These are phyloP conservation scores for button mushroom (Agaricus bisporus) DNA, from an alignment of 768 basidiomycete genomes.

Conservation along the genomic window DNA sequence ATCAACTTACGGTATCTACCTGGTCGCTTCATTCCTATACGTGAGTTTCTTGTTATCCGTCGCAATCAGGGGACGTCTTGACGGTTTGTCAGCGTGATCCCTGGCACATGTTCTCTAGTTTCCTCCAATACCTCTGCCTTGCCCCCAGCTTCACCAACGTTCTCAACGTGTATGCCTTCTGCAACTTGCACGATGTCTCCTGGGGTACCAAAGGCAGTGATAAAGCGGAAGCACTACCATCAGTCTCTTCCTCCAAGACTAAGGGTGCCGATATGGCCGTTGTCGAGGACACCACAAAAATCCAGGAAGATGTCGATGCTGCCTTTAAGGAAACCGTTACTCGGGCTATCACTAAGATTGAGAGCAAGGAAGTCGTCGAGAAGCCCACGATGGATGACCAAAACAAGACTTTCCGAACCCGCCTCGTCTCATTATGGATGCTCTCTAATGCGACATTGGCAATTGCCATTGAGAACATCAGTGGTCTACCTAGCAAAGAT, in stretches of 20 bases:
- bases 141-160: conserved; percentile 95
- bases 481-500: conserved; percentile 41
- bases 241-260: conserved; percentile 78
- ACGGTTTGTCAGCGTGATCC: conserved; percentile 66
- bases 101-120: conserved; percentile 96
- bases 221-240: conserved; percentile 88
- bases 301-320: conserved; percentile 85
- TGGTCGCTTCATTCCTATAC: conserved; percentile 79
- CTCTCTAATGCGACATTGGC: conserved; percentile 61
- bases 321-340: conserved; percentile 90
- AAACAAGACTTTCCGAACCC: conserved; percentile 91
- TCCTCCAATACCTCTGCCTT: conserved; percentile 84
- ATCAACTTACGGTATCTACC: conserved; percentile 87
- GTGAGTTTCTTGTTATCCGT: conserved; percentile 36
- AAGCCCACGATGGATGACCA: conserved; percentile 84
- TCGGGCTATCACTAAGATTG: conserved; percentile 74
- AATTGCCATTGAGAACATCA: conserved; percentile 71
- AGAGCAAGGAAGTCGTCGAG: conserved; percentile 59
- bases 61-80: background rate
- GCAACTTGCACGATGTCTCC: conserved; percentile 90
- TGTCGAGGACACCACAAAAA: conserved; percentile 79
- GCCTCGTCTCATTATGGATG: conserved; percentile 82
- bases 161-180: conserved; percentile 95
- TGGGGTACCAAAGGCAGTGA: conserved; percentile 97
- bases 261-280: conserved; percentile 71